These are phyloP conservation scores for Xylaria cubensis DNA, from an alignment of 495 filamentous ascomycete genomes.

Conservation along the genomic window DNA sequence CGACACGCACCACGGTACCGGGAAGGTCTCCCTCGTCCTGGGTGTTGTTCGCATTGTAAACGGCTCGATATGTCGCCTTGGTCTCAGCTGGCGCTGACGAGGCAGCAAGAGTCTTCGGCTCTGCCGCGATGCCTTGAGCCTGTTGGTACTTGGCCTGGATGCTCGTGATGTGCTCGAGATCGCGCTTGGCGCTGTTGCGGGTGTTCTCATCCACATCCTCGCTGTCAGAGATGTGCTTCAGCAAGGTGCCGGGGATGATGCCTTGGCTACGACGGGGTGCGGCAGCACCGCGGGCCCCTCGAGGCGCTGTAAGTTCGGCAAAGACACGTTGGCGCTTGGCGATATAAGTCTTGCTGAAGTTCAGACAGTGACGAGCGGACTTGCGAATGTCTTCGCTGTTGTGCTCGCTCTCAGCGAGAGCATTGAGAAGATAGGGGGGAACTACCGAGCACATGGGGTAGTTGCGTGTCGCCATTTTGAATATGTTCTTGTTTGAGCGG, in stretches of 20 bases:
- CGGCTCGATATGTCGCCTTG: constrained; percentile 44
- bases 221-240: constrained; percentile 45
- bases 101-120: constrained; percentile 27
- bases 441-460: constrained; percentile 45
- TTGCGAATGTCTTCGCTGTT: constrained; percentile 36
- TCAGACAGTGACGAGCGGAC: constrained; percentile 38
- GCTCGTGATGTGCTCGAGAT: constrained; percentile 42
- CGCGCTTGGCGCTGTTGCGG: constrained; percentile 39
- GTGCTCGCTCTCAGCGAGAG: constrained; percentile 42
- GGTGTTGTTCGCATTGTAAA: constrained; percentile 46
- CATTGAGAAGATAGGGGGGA: constrained; percentile 47
- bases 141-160: constrained; percentile 42
- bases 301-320: constrained; percentile 38
- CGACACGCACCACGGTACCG: constrained; percentile 45
- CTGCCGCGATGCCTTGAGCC: constrained; percentile 32
- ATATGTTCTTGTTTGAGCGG: neutral
- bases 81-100: constrained; percentile 23
- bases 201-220: constrained; percentile 47
- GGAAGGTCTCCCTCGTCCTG: constrained; percentile 44
- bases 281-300: constrained; percentile 29
- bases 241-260: constrained; percentile 48
- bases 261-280: constrained; percentile 27
- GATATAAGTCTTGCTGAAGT: constrained; percentile 33
- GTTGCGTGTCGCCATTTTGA: constrained; percentile 35
- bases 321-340: constrained; percentile 41